A percentile compares a stretch with the other conserved stretches of the same genome.
phyloP scores from a whole-genome alignment of 768 basidiomycete genomes.

The Imleria badia region DNA sequence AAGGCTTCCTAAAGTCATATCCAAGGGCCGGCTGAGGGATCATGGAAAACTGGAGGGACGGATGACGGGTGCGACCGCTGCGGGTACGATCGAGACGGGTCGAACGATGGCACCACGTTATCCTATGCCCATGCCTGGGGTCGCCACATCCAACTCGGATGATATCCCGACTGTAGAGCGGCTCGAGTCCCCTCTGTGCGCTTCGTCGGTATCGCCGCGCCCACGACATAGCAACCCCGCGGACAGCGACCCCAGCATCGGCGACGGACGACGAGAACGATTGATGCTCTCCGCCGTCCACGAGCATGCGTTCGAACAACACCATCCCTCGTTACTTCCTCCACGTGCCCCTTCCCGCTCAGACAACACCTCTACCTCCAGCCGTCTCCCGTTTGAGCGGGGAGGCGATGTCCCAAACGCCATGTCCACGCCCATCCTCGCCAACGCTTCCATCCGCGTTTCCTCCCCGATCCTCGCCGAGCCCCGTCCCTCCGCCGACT shows the following conservation, averaged over 20 bases:
- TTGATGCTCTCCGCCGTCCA: conserved; percentile 25
- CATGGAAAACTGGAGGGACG: conserved; percentile 24
- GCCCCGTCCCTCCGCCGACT: conserved; percentile 44
- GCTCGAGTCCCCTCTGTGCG: conserved; percentile 25
- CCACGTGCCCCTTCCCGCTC: conserved; percentile 22
- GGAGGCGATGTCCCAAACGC: conserved; percentile 26
- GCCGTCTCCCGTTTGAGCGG: conserved; percentile 23
- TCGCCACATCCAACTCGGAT: conserved; percentile 25
- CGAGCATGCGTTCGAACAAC: conserved; percentile 23
- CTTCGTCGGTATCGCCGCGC: conserved; percentile 25
- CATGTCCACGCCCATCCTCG: conserved; percentile 31
- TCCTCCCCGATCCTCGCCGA: conserved; percentile 42
- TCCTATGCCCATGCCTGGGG: conserved; percentile 20
- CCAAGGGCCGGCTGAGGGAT: conserved; percentile 29
- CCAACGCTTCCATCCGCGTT: conserved; percentile 22
- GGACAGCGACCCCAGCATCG: conserved; percentile 22
- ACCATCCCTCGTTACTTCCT: conserved; percentile 10
- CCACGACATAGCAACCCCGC: conserved; percentile 11
- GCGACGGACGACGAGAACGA: conserved; percentile 26
- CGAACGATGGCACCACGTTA: conserved; percentile 21
- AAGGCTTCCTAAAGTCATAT: conserved; percentile 35
- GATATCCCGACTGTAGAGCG: conserved; percentile 31
- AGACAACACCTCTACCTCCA: conserved; percentile 22
- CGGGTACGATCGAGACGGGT: conserved; percentile 9
- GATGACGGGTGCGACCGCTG: background rate